Percentiles rank a stretch among this genome's conserved stretches.
Evolutionary conservation across 768 basidiomycete genomes (phyloP).

Genomic region (Russula griseocarnosa): DNA sequence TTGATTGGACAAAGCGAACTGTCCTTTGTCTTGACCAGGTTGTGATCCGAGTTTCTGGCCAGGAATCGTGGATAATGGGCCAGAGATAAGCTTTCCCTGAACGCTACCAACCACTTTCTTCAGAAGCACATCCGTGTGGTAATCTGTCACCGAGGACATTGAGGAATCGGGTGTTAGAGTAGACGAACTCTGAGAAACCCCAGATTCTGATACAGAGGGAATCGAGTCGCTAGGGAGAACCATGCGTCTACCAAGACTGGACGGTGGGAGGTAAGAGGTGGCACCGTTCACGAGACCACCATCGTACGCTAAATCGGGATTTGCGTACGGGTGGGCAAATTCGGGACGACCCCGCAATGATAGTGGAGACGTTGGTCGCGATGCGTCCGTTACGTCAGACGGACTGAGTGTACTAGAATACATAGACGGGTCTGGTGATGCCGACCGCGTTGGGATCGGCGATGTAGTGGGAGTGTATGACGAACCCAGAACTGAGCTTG

Average conservation of each 20-base stretch:
- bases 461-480: conserved; percentile 1
- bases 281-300: conserved; percentile 24
- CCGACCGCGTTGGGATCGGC: conserved; percentile 13
- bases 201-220: conserved; percentile 33
- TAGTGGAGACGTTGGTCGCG: conserved; percentile 28
- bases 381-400: conserved; percentile 25
- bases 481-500: conserved; percentile 10
- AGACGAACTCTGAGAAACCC: conserved; percentile 33
- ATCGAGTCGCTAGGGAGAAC: conserved; percentile 24
- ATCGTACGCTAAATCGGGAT: conserved; percentile 59
- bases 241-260: conserved; percentile 30
- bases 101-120: conserved; percentile 20
- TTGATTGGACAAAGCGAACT: conserved; percentile 27
- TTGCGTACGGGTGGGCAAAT: conserved; percentile 72
- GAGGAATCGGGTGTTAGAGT: conserved; percentile 30
- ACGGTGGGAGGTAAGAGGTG: conserved; percentile 35
- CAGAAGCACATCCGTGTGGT: conserved; percentile 15
- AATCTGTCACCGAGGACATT: conserved; percentile 24
- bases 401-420: conserved; percentile 25
- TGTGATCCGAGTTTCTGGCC: conserved; percentile 11
- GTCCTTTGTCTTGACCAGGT: conserved; percentile 15
- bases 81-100: conserved; percentile 27
- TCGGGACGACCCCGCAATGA: conserved; percentile 29
- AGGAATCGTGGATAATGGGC: conserved; percentile 10
- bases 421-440: conserved; percentile 24